phyloP scores from a whole-genome alignment of 371 early-diverging fungal genomes.

The Rozella allomycis region DNA sequence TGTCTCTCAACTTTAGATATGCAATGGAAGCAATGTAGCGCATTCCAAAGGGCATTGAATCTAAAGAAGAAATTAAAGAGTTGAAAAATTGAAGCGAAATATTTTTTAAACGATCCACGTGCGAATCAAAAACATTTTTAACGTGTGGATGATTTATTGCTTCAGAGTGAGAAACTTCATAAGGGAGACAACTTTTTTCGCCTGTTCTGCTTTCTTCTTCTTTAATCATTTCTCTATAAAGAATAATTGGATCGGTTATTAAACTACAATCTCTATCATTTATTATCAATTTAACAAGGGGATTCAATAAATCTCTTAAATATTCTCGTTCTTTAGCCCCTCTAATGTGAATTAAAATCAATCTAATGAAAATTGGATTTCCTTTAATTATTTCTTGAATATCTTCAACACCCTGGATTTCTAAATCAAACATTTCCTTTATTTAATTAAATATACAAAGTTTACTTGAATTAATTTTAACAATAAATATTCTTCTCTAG shows the following conservation, averaged over 20 bases:
- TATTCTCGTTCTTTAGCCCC: slow-evolving; percentile 87
- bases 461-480: slow-evolving; percentile 71
- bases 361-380: slow-evolving; percentile 83
- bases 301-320: slow-evolving; percentile 57
- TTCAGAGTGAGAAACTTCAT: slow-evolving; percentile 53
- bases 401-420: slow-evolving; percentile 52
- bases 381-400: slow-evolving; percentile 76
- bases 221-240: slow-evolving; percentile 63
- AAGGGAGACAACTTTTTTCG: slow-evolving; percentile 43
- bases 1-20: too few species aligned
- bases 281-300: slow-evolving; percentile 51
- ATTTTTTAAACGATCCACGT: slow-evolving; percentile 45
- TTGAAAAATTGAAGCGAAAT: slow-evolving; percentile 56
- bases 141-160: slow-evolving; percentile 73
- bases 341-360: slow-evolving; percentile 25
- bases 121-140: slow-evolving; percentile 38
- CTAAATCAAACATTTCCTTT: slow-evolving; percentile 47
- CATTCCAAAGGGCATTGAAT: slow-evolving; percentile 80
- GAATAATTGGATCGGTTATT: slow-evolving; percentile 67
- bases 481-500: slow-evolving; percentile 87
- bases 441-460: background rate
- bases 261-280: slow-evolving; percentile 53
- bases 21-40: slow-evolving; percentile 88
- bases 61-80: slow-evolving; percentile 49
- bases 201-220: slow-evolving; percentile 79